A percentile compares a stretch with the other conserved stretches of the same genome.
These are phyloP conservation scores for Dalechampia spathulata DNA, from an alignment of 441 rosid species.

Conservation along the genomic window DNA sequence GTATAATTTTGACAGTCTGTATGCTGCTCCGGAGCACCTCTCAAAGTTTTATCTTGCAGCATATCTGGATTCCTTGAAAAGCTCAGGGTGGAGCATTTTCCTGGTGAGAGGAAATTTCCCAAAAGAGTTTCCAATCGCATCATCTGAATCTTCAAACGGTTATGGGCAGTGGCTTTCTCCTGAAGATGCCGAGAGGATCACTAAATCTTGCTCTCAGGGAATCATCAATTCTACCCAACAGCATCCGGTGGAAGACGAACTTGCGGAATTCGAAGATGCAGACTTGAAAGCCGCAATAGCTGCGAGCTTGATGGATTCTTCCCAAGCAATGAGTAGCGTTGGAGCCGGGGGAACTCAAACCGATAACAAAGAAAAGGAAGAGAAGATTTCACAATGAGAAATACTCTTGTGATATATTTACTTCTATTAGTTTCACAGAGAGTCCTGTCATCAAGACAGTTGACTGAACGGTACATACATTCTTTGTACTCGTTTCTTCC, in stretches of 20 bases:
- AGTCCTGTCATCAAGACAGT: conserved; percentile 3
- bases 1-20: conserved; percentile 93
- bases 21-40: conserved; percentile 76
- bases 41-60: conserved; percentile 90
- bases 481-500: conserved; percentile 14
- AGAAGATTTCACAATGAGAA: conserved; percentile 23
- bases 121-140: conserved; percentile 59
- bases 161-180: conserved; percentile 89
- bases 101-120: conserved; percentile 87
- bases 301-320: conserved; percentile 73
- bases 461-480: conserved; percentile 5
- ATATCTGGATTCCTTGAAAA: conserved; percentile 69
- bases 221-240: conserved; percentile 25
- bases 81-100: conserved; percentile 91
- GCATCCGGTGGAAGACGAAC: conserved; percentile 31
- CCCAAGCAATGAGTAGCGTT: conserved; percentile 27
- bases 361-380: conserved; percentile 21
- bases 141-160: conserved; percentile 64
- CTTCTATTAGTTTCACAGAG: too few relatives aligned
- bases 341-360: conserved; percentile 7
- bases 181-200: conserved; percentile 77
- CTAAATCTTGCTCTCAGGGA: conserved; percentile 43
- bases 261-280: conserved; percentile 59
- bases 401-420: neutral
- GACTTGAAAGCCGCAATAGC: conserved; percentile 87